Evolutionary conservation across 345 rosid species (phyloP).

Genomic region (Sapria himalayana): DNA sequence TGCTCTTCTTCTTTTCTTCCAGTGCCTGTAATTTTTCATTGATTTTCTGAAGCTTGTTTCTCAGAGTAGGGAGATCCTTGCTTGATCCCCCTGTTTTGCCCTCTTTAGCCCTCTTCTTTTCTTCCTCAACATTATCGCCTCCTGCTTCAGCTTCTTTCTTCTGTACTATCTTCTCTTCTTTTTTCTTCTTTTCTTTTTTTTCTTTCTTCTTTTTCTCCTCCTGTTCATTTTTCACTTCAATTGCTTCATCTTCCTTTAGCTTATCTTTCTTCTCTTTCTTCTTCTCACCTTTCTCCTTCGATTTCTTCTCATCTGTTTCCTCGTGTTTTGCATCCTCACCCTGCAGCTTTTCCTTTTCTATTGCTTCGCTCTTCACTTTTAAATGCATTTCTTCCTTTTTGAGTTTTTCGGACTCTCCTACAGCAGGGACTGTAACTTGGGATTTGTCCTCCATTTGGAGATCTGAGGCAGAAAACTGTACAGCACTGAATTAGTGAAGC

Average conservation of each 20-base stretch:
- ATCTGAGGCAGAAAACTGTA: background rate
- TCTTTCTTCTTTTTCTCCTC: slow-evolving; percentile 15
- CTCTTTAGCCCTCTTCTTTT: slow-evolving; percentile 25
- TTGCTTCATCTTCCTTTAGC: slow-evolving; percentile 5
- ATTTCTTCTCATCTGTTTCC: slow-evolving; percentile 10
- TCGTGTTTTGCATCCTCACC: slow-evolving; percentile 9
- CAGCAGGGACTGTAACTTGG: slow-evolving; percentile 10
- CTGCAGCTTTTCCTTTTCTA: slow-evolving; percentile 28
- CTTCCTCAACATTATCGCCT: slow-evolving; percentile 10
- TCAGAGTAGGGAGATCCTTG: slow-evolving; percentile 26
- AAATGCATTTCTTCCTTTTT: slow-evolving; percentile 36
- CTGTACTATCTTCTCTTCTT: slow-evolving; percentile 10
- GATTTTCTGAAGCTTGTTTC: slow-evolving; percentile 32
- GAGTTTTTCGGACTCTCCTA: slow-evolving; percentile 15
- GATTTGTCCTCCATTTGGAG: slow-evolving; percentile 15
- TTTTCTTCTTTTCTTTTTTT: slow-evolving; percentile 9
- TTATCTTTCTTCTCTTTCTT: slow-evolving; percentile 3
- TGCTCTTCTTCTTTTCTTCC: slow-evolving; percentile 22
- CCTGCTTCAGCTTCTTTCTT: slow-evolving; percentile 11
- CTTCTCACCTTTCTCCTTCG: slow-evolving; percentile 6
- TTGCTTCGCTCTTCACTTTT: slow-evolving; percentile 33
- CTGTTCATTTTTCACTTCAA: slow-evolving; percentile 3
- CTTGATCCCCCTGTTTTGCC: slow-evolving; percentile 25
- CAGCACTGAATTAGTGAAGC: slow-evolving; percentile 8
- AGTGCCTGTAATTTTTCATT: slow-evolving; percentile 32